Evolutionary conservation across 1,284 basidiomycete genomes (phyloP), one percentile per base, ranked within the genome.

Genomic region (Exobasidium cylindrosporum): DNA sequence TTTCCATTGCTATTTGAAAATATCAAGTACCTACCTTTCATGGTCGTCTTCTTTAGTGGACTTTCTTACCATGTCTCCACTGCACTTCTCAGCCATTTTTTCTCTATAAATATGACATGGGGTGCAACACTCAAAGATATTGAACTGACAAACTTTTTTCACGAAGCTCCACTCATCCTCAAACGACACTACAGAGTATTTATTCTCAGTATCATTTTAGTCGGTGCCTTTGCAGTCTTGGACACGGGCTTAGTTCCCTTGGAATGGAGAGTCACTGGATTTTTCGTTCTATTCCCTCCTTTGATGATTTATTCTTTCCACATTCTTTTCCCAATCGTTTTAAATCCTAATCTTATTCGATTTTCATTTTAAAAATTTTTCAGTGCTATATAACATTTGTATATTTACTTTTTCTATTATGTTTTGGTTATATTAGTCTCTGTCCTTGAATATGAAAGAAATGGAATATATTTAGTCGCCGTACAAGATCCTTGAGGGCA

Each of bases 31-130:
- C 76, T 89, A 29, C 89, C 89, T 1, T 89, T 89, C 84, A 53
- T 63, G 56, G 4, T 60, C 30, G 69, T 63, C 62, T 62, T 66
- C 61, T 30, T 70, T 31, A 56, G 54, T 3, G 70, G 69, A 3
- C 43, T 72, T 0, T 64, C 70, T n/a, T 68, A 54, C 58, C 68
- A 70, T 61, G 84, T 92, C 44, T 83, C 86, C 2, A 83, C 85
- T 35, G 89, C 90, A 0, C 82, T 92, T 23, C 83, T 90, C n/a
- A 86, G 89, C 0, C 91, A 93, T 77, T 64, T 90, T 59, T 87
- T 91, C 79, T 89, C 89, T 1, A 90, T 89, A 81, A 87, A 92
- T 80, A 92, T 92, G 83, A 86, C 84, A 10, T 91, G 89, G 89
- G 85, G 63, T 6, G 62, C 72, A 0, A 74, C 72, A 24, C 31